Base-by-base conservation (phyloP, 192 early-diverging fungal species). In the Coemansia asiatica region DNA sequence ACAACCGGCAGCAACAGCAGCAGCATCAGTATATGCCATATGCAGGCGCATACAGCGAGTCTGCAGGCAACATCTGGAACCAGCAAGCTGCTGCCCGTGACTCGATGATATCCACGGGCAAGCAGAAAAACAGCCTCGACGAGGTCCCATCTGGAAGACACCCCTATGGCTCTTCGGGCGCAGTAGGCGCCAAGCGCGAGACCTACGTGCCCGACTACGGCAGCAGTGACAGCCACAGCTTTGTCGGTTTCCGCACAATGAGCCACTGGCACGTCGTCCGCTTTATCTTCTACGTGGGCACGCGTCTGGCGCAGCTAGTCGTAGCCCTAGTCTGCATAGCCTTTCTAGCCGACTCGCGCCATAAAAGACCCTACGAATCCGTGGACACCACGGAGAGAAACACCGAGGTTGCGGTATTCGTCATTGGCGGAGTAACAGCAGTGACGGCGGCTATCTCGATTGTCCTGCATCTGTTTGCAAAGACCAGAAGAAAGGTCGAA, bases 1-100 rank as follows among this genome's bases (percentile, higher is more conserved):
- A 16, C 51, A 56, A 18, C 55, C 4, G 28, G 15, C 23, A 19
- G 31, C 31, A 33, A 33, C 8, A 33, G 6, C 3, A 33, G 3
- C 31, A 33, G 49, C 63, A 58, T 13, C 59, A 49, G 25, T 53
- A 66, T 28, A 59, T 61, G 29, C 75, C 71, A 9, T 71, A 76
- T 28, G 75, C 65, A 0, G 65, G 72, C 2, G 56, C 77, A 6
- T 79, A 79, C 51, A 74, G 77, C 64, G 77, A 74, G 35, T 56
- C 77, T 0, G 40, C 71, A 7, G 50, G 71, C 65, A 46, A 35
- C 15, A 55, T 35, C 13, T 44, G 40, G 40, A 44, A 44, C 40
- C 35, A 35, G 22, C 21, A 19, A 0, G 31, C 33, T 0, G n/a
- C 31, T 0, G n/a, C 31, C 3, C 28, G 33, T 18, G 33, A 57